phyloP scores from a whole-genome alignment of 78 protist genomes.

The Corallochytrium limacisporum region DNA sequence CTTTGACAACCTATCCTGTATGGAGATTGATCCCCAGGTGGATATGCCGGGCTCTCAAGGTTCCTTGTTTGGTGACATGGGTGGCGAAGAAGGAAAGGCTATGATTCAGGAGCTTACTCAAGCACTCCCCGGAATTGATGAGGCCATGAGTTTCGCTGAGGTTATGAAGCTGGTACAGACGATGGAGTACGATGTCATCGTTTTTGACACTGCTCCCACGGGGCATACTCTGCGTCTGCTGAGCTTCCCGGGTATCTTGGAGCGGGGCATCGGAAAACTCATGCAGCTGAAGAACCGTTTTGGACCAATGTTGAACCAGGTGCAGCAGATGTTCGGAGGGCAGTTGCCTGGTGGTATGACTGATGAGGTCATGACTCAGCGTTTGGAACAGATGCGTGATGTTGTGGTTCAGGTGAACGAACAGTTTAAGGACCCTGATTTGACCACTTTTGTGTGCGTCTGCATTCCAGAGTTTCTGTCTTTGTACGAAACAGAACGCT shows the following conservation, averaged over 20 bases:
- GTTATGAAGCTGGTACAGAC: constrained; percentile 68
- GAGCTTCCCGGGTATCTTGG: constrained; percentile 64
- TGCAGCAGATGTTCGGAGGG: background rate
- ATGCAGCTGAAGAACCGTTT: constrained; percentile 11
- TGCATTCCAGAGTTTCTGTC: constrained; percentile 96
- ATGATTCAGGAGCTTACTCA: constrained; percentile 27
- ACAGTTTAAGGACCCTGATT: constrained; percentile 56
- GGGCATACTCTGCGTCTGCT: constrained; percentile 96
- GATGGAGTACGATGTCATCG: constrained; percentile 61
- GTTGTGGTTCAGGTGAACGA: constrained; percentile 48
- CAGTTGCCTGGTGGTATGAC: background rate
- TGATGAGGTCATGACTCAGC: constrained; percentile 9
- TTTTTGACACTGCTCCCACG: constrained; percentile 99
- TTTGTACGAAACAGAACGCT: constrained; percentile 97
- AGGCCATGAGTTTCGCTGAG: constrained; percentile 78
- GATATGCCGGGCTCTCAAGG: too few relatives aligned
- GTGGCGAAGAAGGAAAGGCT: background rate
- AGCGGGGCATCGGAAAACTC: constrained; percentile 47
- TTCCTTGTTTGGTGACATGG: too few relatives aligned
- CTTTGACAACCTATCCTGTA: constrained; percentile 58
- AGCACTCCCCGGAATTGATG: constrained; percentile 93
- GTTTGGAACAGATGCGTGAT: constrained; percentile 2
- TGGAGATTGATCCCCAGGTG: constrained; percentile 31
- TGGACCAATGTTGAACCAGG: constrained; percentile 46
- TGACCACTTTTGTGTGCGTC: constrained; percentile 93